Evolutionary conservation across 2,329 filamentous ascomycete species (phyloP), one percentile per base, ranked within the genome.

Genomic region (Chrysosporium queenslandicum): DNA sequence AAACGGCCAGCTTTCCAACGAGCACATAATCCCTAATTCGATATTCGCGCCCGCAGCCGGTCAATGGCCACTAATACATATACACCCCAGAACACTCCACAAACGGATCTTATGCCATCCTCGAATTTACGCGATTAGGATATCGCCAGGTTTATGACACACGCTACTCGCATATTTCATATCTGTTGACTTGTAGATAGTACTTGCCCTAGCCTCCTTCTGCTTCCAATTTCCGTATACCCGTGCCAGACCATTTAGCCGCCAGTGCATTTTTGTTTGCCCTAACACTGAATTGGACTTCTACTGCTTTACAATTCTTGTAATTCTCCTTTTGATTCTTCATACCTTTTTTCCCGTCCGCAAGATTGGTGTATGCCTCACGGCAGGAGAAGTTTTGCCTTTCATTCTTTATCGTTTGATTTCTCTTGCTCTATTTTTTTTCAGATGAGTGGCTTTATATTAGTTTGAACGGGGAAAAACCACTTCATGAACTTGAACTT

Each of bases 321-420:
- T 51, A 41, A 56, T 50, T 39, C 40, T 39, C 42, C 36, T 48
- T 25, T 30, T 46, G 23, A 18, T 42, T 48, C 37, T 51, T 46
- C n/a, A 18, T 5, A 39, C 37, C 21, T 53, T 34, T 21, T 49
- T 41, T 34, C 30, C 20, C 39, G 36, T 52, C 20, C 39, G 36
- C 50, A 58, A 58, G 54, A 55, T 58, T 54, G 58, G 59, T 63
- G 59, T 62, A 59, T 58, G 61, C 58, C 60, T 65, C 58, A 58
- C 55, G 53, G 56, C 56, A 42, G 39, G 37, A 54, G 36, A 54
- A 39, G 25, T 27, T 49, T 27, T 48, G 21, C 25, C 46, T 23
- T 49, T 32, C 3, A 32, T 45, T 23, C 20, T 29, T 37, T 49
- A 18, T 21, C 32, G 37, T 48, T 50, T 53, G 27, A 51, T 18